These are phyloP conservation scores for Kodamaea lidongshanica DNA, from an alignment of 805 yeast species.

Conservation along the genomic window DNA sequence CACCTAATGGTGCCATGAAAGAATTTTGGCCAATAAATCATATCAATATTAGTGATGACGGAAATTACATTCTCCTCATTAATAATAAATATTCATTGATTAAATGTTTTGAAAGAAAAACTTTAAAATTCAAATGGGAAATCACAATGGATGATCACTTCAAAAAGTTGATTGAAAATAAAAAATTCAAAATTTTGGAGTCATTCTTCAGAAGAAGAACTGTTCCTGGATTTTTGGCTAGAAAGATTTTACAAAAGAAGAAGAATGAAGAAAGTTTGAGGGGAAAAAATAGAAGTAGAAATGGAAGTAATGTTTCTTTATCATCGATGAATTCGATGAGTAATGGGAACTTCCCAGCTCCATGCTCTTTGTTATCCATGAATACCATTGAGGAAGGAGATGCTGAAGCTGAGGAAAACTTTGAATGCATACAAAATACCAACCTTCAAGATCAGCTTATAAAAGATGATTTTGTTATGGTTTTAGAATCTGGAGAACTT, in stretches of 20 bases:
- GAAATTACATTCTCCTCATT: slow-evolving; percentile 52
- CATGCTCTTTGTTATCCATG: slow-evolving; percentile 8
- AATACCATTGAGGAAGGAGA: slow-evolving; percentile 1
- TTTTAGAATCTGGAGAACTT: slow-evolving; percentile 47
- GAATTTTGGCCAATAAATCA: slow-evolving; percentile 60
- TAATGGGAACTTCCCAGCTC: slow-evolving; percentile 34
- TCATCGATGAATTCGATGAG: slow-evolving; percentile 17
- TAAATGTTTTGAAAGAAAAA: slow-evolving; percentile 54
- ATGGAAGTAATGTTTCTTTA: slow-evolving; percentile 27
- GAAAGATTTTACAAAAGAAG: slow-evolving; percentile 24
- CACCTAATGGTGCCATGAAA: slow-evolving; percentile 22
- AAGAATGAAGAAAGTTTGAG: slow-evolving; percentile 10
- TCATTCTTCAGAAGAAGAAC: slow-evolving; percentile 57
- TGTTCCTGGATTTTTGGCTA: slow-evolving; percentile 38
- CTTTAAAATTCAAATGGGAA: slow-evolving; percentile 56
- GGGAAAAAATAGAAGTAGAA: slow-evolving; percentile 17
- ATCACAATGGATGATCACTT: slow-evolving; percentile 34
- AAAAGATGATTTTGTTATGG: slow-evolving; percentile 46
- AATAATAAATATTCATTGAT: slow-evolving; percentile 44
- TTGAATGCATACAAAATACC: slow-evolving; percentile 5
- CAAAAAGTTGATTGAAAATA: slow-evolving; percentile 11
- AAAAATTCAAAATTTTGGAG: slow-evolving; percentile 40
- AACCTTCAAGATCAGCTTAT: slow-evolving; percentile 15
- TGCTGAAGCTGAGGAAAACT: slow-evolving; percentile 7
- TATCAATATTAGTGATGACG: slow-evolving; percentile 51